phyloP scores from a whole-genome alignment of 1,284 basidiomycete species.

The Earliella scabrosa region DNA sequence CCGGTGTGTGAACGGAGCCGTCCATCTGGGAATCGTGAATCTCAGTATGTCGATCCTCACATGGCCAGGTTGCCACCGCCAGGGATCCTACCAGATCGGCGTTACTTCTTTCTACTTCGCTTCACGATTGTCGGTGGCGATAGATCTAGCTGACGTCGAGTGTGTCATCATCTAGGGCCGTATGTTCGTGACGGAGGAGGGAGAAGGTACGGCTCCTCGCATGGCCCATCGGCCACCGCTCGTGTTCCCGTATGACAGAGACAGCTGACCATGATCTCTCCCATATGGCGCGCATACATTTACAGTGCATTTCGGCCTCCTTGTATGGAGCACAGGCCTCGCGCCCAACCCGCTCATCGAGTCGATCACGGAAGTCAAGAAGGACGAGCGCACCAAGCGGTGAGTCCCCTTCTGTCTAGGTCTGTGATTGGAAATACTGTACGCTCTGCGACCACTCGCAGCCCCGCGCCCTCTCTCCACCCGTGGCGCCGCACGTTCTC shows the following conservation, averaged over 20 bases:
- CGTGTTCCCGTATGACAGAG: background rate
- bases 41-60: too few species aligned
- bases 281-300: background rate
- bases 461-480: too few species aligned
- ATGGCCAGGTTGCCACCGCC: too few species aligned
- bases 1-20: too few species aligned
- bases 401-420: too few species aligned
- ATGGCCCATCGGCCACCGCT: background rate
- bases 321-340: slow-evolving; percentile 89
- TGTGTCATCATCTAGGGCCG: slow-evolving; percentile 44
- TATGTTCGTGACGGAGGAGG: slow-evolving; percentile 65
- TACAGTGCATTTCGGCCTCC: slow-evolving; percentile 76
- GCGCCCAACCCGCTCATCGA: slow-evolving; percentile 79
- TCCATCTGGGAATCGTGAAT: too few species aligned
- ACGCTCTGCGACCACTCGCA: too few species aligned
- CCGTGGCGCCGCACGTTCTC: too few species aligned
- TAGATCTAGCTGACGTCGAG: too few species aligned
- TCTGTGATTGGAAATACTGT: too few species aligned
- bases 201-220: slow-evolving; percentile 51
- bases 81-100: too few species aligned
- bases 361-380: slow-evolving; percentile 60
- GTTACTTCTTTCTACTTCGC: background rate
- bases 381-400: slow-evolving; percentile 67
- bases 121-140: background rate
- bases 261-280: slow-evolving; percentile 9